phyloP scores from a whole-genome alignment of 1,284 basidiomycete genomes.

The Pseudozyma hubeiensis region DNA sequence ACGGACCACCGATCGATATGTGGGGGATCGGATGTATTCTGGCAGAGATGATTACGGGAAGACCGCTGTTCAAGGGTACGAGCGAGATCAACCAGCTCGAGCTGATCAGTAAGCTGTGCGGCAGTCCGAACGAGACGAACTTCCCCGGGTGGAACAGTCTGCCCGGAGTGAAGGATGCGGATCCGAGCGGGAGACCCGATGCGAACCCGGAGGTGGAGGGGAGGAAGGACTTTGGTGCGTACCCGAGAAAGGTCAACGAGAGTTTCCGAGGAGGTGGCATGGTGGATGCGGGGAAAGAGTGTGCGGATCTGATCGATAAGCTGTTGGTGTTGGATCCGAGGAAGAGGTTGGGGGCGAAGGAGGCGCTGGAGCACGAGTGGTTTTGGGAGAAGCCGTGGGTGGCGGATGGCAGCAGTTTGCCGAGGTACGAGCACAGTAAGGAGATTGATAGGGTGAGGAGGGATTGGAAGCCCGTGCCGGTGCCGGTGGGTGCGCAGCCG shows the following conservation, averaged over 20 bases:
- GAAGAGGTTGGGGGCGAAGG: slow-evolving; percentile 60
- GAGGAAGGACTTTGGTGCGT: slow-evolving; percentile 57
- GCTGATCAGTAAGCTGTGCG: slow-evolving; percentile 89
- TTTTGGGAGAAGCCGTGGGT: slow-evolving; percentile 65
- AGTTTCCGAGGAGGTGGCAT: slow-evolving; percentile 39
- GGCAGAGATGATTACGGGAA: slow-evolving; percentile 91
- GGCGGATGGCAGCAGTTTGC: slow-evolving; percentile 61
- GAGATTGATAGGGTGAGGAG: slow-evolving; percentile 61
- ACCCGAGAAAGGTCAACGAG: slow-evolving; percentile 49
- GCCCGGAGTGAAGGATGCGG: slow-evolving; percentile 66
- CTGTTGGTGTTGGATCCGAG: slow-evolving; percentile 63
- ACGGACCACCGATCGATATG: slow-evolving; percentile 93
- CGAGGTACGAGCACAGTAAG: slow-evolving; percentile 65
- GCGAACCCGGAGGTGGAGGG: slow-evolving; percentile 50
- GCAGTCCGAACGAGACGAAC: slow-evolving; percentile 79
- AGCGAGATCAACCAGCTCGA: slow-evolving; percentile 91
- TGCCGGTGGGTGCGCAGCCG: not conserved
- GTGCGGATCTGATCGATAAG: slow-evolving; percentile 65
- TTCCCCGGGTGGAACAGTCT: slow-evolving; percentile 81
- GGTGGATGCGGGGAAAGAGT: slow-evolving; percentile 50
- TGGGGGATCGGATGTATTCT: slow-evolving; percentile 99
- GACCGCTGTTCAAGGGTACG: slow-evolving; percentile 87
- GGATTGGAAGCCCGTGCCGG: slow-evolving; percentile 40
- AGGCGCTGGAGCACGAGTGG: slow-evolving; percentile 65
- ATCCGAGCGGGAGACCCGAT: slow-evolving; percentile 59